phyloP scores from a whole-genome alignment of 1,284 basidiomycete species.

The Rhizoctonia solani region DNA sequence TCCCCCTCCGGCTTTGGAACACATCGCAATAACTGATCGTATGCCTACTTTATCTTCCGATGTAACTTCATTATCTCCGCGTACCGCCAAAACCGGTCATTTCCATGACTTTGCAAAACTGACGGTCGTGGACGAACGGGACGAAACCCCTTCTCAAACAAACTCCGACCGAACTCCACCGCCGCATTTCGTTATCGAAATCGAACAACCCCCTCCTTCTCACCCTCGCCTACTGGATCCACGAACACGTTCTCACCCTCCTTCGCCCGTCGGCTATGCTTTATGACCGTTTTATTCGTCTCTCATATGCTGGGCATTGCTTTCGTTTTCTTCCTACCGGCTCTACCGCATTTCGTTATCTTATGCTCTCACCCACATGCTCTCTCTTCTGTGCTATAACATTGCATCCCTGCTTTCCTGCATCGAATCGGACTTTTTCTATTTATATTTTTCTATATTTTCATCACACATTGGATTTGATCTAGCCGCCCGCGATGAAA shows the following conservation, averaged over 20 bases:
- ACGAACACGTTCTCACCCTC: neutral
- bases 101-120: slow-evolving; percentile 14
- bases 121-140: slow-evolving; percentile 9
- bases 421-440: neutral
- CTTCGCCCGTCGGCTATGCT: slow-evolving; percentile 4
- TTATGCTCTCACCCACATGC: neutral
- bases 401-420: neutral
- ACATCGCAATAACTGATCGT: slow-evolving; percentile 26
- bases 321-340: neutral
- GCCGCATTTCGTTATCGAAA: slow-evolving; percentile 10
- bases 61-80: slow-evolving; percentile 2
- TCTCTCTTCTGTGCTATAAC: neutral
- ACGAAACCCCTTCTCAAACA: slow-evolving; percentile 6
- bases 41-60: slow-evolving; percentile 14
- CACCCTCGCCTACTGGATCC: neutral
- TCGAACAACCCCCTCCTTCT: slow-evolving; percentile 10
- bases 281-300: slow-evolving; percentile 1
- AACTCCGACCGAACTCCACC: neutral
- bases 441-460: neutral
- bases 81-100: slow-evolving; percentile 5
- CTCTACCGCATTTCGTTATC: neutral
- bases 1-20: slow-evolving; percentile 25
- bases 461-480: neutral
- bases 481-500: slow-evolving; percentile 1
- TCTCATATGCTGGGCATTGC: neutral